Base-by-base conservation (phyloP, 2,329 filamentous ascomycete species). In the Alternaria postmessia region DNA sequence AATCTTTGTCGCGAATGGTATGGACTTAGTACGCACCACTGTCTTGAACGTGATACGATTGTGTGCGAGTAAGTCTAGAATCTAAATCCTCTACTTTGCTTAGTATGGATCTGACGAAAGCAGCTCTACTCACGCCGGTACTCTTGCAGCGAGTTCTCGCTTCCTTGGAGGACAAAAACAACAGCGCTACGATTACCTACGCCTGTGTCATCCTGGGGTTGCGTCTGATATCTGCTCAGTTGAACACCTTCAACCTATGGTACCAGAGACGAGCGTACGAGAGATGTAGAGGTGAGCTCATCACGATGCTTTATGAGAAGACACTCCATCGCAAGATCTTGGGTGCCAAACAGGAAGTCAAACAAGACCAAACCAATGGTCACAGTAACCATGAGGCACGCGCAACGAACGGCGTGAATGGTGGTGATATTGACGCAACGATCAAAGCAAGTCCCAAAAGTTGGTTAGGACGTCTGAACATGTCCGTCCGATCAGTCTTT, bases 221-320 rank as follows among this genome's bases (percentile, higher is more conserved):
- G 4, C 85, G 90, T 34, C 78, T 93, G 2, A 70, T 89, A 7
- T 84, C 85, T 8, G 83, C 86, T 1, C 91, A 94, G 68, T 86
- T 86, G 0, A 84, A 84, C 5, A 87, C 93, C 0, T 87, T 94
- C 68, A 87, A 82, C 24, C 81, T 93, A 0, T 97, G 93, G 93
- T 96, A 91, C 72, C 88, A 89, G n/a, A 87, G 93, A 65, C 88
- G 94, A 61, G 87, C 87, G 28, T 97, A 97, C 68, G 93, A 97
- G 76, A 83, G 93, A 59, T 93, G 90, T 5, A 84, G 93, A 48
- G 93, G 93, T 5, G 93, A 96, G 78, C 87, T 94, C 85, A 90
- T 94, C 59, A 94, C 91, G 16, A 93, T 92, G 86, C 84, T 94
- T 12, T 93, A 92, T 70, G 91, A 93, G 70, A 94, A 94, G 77